These are phyloP conservation scores for Cladosporium phlei DNA, from an alignment of 2,329 filamentous ascomycete species.

Conservation along the genomic window DNA sequence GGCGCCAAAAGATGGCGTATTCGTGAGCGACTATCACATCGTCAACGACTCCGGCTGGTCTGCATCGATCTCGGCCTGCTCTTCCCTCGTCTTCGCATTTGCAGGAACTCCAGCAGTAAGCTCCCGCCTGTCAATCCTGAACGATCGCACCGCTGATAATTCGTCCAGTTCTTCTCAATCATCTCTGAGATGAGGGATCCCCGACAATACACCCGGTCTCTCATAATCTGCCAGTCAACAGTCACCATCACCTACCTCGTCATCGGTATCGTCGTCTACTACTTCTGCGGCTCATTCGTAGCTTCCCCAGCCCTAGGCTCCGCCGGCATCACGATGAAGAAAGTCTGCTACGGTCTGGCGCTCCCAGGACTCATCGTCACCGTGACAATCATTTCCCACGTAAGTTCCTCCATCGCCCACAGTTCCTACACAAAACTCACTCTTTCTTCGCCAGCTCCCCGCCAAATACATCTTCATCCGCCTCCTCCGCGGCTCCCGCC, in stretches of 20 bases:
- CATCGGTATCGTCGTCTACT: slow-evolving; percentile 42
- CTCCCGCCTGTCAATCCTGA: background rate
- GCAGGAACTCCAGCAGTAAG: slow-evolving; percentile 31
- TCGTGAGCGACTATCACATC: slow-evolving; percentile 28
- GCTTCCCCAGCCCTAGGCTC: slow-evolving; percentile 46
- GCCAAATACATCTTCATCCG: slow-evolving; percentile 29
- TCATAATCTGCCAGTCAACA: slow-evolving; percentile 28
- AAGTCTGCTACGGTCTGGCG: slow-evolving; percentile 41
- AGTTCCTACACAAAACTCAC: background rate
- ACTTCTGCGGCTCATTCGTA: slow-evolving; percentile 45
- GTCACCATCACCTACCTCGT: slow-evolving; percentile 32
- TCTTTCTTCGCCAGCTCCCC: slow-evolving; percentile 11
- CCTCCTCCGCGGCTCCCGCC: slow-evolving; percentile 23
- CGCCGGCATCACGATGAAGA: slow-evolving; percentile 42
- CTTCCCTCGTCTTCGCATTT: slow-evolving; percentile 36
- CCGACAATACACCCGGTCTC: slow-evolving; percentile 30
- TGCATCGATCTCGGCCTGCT: slow-evolving; percentile 16
- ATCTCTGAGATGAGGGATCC: slow-evolving; percentile 38
- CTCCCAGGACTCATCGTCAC: slow-evolving; percentile 25
- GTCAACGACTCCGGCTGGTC: slow-evolving; percentile 14
- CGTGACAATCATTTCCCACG: slow-evolving; percentile 23
- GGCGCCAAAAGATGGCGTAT: slow-evolving; percentile 28
- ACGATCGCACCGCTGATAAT: background rate
- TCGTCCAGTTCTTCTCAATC: slow-evolving; percentile 33
- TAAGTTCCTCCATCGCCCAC: background rate